Evolutionary conservation across 495 filamentous ascomycete species (phyloP), one percentile per base, ranked within the genome.

Genomic region (Lindgomyces ingoldianus): DNA sequence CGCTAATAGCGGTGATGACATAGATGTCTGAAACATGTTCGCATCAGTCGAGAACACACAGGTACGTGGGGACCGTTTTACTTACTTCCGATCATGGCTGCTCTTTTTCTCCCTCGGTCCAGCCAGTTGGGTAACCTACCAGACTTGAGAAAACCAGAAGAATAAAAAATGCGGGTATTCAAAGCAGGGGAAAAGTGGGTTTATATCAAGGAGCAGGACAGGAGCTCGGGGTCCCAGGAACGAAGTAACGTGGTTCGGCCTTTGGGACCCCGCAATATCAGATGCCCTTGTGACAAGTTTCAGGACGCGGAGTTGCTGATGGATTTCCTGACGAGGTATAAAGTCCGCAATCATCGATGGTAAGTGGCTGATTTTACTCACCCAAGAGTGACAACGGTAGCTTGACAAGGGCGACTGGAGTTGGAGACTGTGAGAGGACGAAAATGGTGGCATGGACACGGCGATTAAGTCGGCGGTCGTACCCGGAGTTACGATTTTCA

Each of bases 1-100:
- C 87, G 71, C 88, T 82, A 74, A 89, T 83, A 74, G 86, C 85
- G 67, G 89, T 82, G 73, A 91, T 91, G 44, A 86, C 73, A 68
- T 91, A 91, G 62, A 90, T 81, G 70, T 90, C 91, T 19, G 87
- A n/a, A 8, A 47, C 21, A n/a, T 8, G 44, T 18, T 47, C 6
- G 16, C 14, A 18, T 24, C 6, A 18, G 44, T 24, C 44, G n/a
- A 18, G 44, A 8, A 47, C 6, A 18, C 8, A 47, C 6, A 47
- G 16, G n/a, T n/a, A n/a, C 6, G 8, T 24, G 18, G 44, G 44
- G 8, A 12, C 4, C 3, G 14, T n/a, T 39, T 39, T 39, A 39
- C 33, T 39, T 39, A 39, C 33, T 39, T 14, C 33, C 33, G 14
- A 39, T 39, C 33, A 39, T 39, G 6, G 6, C 14, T 39, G 33